These are phyloP conservation scores for Fusarium incarnatum DNA, from an alignment of 2,329 filamentous ascomycete genomes.

Conservation along the genomic window DNA sequence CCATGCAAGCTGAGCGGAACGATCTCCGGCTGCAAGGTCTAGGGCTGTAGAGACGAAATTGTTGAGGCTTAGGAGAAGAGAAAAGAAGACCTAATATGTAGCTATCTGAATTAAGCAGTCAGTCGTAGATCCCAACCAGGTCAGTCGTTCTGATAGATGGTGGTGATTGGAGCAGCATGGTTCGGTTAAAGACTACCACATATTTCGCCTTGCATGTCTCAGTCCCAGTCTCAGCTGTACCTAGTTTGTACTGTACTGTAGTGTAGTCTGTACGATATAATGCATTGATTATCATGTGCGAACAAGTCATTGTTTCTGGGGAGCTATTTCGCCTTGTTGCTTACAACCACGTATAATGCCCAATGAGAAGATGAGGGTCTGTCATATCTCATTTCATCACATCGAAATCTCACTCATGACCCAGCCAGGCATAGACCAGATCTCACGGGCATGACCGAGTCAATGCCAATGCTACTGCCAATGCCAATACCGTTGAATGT, in stretches of 20 bases:
- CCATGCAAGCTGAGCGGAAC: background rate
- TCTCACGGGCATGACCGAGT: conserved; percentile 11
- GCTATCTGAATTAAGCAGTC: conserved; percentile 1
- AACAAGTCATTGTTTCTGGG: conserved; percentile 1
- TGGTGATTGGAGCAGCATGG: conserved; percentile 21
- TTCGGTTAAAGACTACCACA: conserved; percentile 8
- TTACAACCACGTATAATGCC: background rate
- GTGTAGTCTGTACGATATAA: background rate
- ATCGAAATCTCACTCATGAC: conserved; percentile 1
- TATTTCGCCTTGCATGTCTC: conserved; percentile 30
- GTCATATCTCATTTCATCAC: background rate
- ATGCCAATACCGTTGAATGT: background rate
- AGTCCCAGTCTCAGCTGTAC: conserved; percentile 33
- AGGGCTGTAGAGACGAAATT: background rate
- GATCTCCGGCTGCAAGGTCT: background rate
- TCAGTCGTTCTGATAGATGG: conserved; percentile 12
- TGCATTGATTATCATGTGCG: conserved; percentile 1
- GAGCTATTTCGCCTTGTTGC: background rate
- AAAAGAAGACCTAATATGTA: conserved; percentile 2
- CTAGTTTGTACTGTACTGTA: background rate
- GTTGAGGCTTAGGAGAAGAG: conserved; percentile 22
- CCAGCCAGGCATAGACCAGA: background rate
- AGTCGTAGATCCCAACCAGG: conserved; percentile 3
- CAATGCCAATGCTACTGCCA: background rate
- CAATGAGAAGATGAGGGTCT: background rate